A percentile compares a stretch with the other conserved stretches of the same genome.
Conservation (phyloP, 805 yeast genomes). For the Saturnispora quitensis region DNA sequence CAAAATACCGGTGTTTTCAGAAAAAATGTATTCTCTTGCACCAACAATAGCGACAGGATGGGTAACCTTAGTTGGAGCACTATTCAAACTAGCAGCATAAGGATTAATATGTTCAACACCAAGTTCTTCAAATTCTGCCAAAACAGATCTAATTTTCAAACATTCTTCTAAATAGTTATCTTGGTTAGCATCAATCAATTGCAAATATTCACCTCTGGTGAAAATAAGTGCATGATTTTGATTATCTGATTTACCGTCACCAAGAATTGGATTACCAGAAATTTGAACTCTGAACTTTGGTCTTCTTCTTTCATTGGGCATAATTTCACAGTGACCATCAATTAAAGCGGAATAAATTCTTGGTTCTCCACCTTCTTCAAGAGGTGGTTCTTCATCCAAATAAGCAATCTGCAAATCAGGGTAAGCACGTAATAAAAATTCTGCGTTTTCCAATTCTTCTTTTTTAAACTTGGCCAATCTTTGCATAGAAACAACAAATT, state of each 20-base stretch:
- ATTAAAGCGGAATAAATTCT: slow-evolving; percentile 67
- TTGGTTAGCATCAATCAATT: slow-evolving; percentile 79
- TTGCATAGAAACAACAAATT: slow-evolving; percentile 80
- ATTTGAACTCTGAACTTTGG: slow-evolving; percentile 69
- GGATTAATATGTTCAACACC: slow-evolving; percentile 72
- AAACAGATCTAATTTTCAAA: slow-evolving; percentile 68
- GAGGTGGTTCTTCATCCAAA: slow-evolving; percentile 85
- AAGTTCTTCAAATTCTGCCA: slow-evolving; percentile 77
- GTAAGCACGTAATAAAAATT: slow-evolving; percentile 70
- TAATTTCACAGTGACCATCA: slow-evolving; percentile 70
- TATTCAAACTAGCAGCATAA: slow-evolving; percentile 62
- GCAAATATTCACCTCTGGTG: slow-evolving; percentile 78
- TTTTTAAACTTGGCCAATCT: slow-evolving; percentile 61
- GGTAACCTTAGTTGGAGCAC: slow-evolving; percentile 38
- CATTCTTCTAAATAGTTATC: slow-evolving; percentile 83
- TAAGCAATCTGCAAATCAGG: slow-evolving; percentile 88
- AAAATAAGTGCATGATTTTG: slow-evolving; percentile 75
- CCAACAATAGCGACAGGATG: slow-evolving; percentile 81
- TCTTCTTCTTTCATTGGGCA: slow-evolving; percentile 66
- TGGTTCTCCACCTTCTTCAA: slow-evolving; percentile 60
- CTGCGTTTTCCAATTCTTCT: slow-evolving; percentile 73
- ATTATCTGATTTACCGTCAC: slow-evolving; percentile 85
- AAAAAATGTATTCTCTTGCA: slow-evolving; percentile 80
- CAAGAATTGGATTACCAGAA: slow-evolving; percentile 78
- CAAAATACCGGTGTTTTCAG: slow-evolving; percentile 75